Percentiles rank a stretch among this genome's conserved stretches.
These are phyloP conservation scores for Stenocarpella maydis DNA, from an alignment of 2,329 filamentous ascomycete species.

Conservation along the genomic window DNA sequence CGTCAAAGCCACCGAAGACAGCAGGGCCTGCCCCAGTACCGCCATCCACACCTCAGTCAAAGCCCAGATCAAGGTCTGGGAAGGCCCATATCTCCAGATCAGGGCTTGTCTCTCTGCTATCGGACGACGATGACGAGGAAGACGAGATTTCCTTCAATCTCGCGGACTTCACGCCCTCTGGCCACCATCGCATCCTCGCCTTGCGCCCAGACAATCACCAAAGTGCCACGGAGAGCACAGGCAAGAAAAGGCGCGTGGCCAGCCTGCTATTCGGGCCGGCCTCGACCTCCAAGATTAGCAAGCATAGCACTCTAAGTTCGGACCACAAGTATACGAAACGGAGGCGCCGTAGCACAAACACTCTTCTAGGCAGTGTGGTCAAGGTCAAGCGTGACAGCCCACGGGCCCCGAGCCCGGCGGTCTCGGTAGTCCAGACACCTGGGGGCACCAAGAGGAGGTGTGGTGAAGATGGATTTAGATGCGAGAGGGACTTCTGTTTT, in stretches of 20 bases:
- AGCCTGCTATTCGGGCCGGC: constrained; percentile 35
- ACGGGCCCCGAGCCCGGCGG: constrained; percentile 37
- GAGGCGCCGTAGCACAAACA: constrained; percentile 2
- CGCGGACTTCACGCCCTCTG: constrained; percentile 38
- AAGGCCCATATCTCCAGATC: constrained; percentile 41
- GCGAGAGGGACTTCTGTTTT: constrained; percentile 68
- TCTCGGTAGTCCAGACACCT: constrained; percentile 52
- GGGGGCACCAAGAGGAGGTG: constrained; percentile 60
- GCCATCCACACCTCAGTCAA: constrained; percentile 12
- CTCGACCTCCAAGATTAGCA: constrained; percentile 15
- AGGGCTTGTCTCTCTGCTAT: constrained; percentile 54
- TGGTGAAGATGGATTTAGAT: constrained; percentile 63
- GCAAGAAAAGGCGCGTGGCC: constrained; percentile 29
- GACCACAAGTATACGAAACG: background rate
- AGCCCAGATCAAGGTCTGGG: constrained; percentile 23
- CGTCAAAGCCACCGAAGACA: background rate
- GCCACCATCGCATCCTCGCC: constrained; percentile 25
- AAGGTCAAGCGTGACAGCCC: constrained; percentile 24
- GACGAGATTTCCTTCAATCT: constrained; percentile 50
- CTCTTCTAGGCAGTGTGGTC: constrained; percentile 24
- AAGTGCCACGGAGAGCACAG: background rate
- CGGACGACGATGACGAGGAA: constrained; percentile 46
- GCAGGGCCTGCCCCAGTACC: background rate
- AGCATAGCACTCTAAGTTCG: constrained; percentile 11
- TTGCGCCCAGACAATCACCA: constrained; percentile 11